Base-by-base conservation (phyloP, 2,329 filamentous ascomycete genomes). In the Calonectria honghensis region DNA sequence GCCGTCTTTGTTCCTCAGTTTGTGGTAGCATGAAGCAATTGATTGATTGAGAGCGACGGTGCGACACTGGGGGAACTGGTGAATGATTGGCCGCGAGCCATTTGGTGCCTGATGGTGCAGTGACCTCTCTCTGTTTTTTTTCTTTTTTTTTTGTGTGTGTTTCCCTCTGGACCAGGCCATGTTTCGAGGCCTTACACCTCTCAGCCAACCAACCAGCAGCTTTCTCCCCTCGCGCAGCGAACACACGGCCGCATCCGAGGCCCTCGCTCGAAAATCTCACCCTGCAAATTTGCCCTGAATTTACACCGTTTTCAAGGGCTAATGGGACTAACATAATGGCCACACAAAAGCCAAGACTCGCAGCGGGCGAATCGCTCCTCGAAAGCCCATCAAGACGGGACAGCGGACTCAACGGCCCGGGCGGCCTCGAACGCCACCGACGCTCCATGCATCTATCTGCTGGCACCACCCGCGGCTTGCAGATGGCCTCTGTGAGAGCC, bases 401-500 rank as follows among this genome's bases (percentile, higher is more conserved):
- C 61, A 48, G 24, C 57, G 45, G 48, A 20, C 57, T 61, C 68
- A 64, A 64, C 57, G 68, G 68, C 48, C 57, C 45, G 68, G 57
- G 35, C 68, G 59, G 37, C 20, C 48, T 51, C 41, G 48, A 50
- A 48, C 63, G 63, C 66, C 39, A 54, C 66, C 29, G 66, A 64
- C 48, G 52, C 54, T 70, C 59, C 63, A 73, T 74, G 67, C 77
- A 63, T 68, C 70, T 48, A 72, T 79, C 64, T 65, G 79, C 72
- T 80, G 79, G 79, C 79, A 80, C 79, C 79, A 79, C 75, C 77
- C 73, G 67, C 68, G 54, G 78, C 79, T 78, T 75, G 79, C 69
- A 73, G 51, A 75, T 59, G 69, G 65, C 18, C 48, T 70, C 70
- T 72, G 71, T 31, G 16, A 37, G 39, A 50, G 24, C 72, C 52